Percentiles rank a stretch among this genome's conserved stretches.
phyloP scores from a whole-genome alignment of 768 basidiomycete species.

The Xerocomellus intermedius region DNA sequence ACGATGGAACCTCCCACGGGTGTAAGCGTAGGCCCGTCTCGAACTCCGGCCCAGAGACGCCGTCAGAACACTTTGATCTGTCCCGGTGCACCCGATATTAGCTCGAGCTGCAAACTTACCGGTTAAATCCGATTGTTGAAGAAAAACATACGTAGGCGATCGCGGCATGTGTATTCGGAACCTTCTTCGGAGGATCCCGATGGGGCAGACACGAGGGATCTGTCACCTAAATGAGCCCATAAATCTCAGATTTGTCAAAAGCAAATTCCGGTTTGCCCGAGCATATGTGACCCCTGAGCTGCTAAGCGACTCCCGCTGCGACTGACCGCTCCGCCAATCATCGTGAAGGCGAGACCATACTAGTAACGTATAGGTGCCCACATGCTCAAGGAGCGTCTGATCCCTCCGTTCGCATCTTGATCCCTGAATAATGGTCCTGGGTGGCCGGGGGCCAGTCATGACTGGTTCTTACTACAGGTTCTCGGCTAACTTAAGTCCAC shows the following conservation, averaged over 20 bases:
- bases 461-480: not conserved
- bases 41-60: conserved; percentile 20
- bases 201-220: conserved; percentile 14
- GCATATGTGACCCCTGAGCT: conserved; percentile 21
- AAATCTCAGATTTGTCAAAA: conserved; percentile 31
- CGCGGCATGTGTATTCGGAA: conserved; percentile 14
- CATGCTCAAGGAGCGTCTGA: not conserved
- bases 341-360: not conserved
- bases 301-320: conserved; percentile 12
- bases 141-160: conserved; percentile 20
- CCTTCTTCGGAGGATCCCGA: conserved; percentile 26
- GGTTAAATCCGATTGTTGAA: conserved; percentile 14
- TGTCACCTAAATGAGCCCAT: conserved; percentile 15
- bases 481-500: conserved; percentile 3
- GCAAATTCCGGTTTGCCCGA: conserved; percentile 9
- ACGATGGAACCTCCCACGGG: conserved; percentile 29
- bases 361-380: not conserved
- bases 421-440: not conserved
- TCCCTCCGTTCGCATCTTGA: not conserved
- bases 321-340: conserved; percentile 8
- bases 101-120: conserved; percentile 6
- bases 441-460: not conserved
- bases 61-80: conserved; percentile 9
- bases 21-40: conserved; percentile 7
- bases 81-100: not conserved